phyloP scores from a whole-genome alignment of 441 rosid genomes.

The Adansonia madagascariensis region DNA sequence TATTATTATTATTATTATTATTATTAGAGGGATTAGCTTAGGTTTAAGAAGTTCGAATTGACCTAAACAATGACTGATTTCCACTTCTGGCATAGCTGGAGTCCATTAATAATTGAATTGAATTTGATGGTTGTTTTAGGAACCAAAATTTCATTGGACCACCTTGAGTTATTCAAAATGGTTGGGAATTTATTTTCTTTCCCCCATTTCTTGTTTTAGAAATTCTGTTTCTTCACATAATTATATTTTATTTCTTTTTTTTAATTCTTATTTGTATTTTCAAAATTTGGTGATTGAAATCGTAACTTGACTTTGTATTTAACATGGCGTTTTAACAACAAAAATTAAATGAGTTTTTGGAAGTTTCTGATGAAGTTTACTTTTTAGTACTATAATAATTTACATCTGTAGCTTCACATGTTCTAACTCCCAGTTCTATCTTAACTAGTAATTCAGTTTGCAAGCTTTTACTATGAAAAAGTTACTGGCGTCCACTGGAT shows the following conservation, averaged over 20 bases:
- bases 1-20: not conserved
- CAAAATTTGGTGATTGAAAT: not conserved
- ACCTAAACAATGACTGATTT: not conserved
- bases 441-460: not conserved
- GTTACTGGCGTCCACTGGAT: not conserved
- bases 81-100: not conserved
- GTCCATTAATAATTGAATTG: not conserved
- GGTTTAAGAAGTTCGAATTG: not conserved
- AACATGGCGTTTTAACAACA: not conserved
- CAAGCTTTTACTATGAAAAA: not conserved
- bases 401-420: conserved; percentile 3
- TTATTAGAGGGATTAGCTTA: not conserved
- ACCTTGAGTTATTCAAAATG: not conserved
- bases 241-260: not conserved
- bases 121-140: conserved; percentile 14
- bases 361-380: not conserved
- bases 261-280: not conserved
- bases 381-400: not conserved
- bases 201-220: not conserved
- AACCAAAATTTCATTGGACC: conserved; percentile 5
- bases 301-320: not conserved
- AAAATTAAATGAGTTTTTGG: not conserved
- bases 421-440: not conserved
- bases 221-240: not conserved
- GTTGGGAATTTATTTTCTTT: not conserved